Base-by-base conservation (phyloP, 495 filamentous ascomycete genomes). In the Penicillium atrosanguineum region DNA sequence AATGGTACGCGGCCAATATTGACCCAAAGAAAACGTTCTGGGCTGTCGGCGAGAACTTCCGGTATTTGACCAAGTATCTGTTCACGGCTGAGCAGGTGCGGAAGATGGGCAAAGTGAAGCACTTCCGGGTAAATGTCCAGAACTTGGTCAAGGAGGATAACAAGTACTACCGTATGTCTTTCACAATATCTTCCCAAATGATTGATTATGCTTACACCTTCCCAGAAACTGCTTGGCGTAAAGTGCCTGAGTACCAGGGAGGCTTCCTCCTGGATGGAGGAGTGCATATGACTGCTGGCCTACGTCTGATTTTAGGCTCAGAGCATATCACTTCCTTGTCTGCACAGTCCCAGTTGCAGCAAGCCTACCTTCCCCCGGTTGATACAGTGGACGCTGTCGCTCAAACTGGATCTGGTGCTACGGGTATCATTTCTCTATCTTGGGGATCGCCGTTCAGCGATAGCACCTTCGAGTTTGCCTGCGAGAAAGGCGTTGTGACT, bases 211-310 rank as follows among this genome's bases (percentile, higher is more conserved):
- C 46, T 48, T 8, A 50, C 48, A 34, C 6, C 41, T 12, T 11
- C 20, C 41, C 3, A 76, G 73, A 87, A 48, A 95, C 90, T 2
- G 70, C 76, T 44, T 94, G 89, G 89, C 82, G 89, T 18, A 89
- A 87, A 60, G 78, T 53, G 14, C 89, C 89, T 0, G 70, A 78
- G 31, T 81, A 91, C 60, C 87, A 90, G 63, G 89, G 88, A 21
- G 89, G 89, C 18, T 94, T 91, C 60, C 63, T 91, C 18, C 72
- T 93, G 1, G 89, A 92, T 56, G 89, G 85, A 4, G 88, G 89
- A 3, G 82, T 94, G 7, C 89, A 92, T 62, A 83, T 80, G 50
- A 71, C 85, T 28, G 89, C 89, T 16, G 86, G 71, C 0, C 69
- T 86, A 8, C 71, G 86, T 42, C 61, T 82, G 40, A 64, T 92